phyloP scores from a whole-genome alignment of 2,329 filamentous ascomycete genomes.

The Talaromyces atroroseus region DNA sequence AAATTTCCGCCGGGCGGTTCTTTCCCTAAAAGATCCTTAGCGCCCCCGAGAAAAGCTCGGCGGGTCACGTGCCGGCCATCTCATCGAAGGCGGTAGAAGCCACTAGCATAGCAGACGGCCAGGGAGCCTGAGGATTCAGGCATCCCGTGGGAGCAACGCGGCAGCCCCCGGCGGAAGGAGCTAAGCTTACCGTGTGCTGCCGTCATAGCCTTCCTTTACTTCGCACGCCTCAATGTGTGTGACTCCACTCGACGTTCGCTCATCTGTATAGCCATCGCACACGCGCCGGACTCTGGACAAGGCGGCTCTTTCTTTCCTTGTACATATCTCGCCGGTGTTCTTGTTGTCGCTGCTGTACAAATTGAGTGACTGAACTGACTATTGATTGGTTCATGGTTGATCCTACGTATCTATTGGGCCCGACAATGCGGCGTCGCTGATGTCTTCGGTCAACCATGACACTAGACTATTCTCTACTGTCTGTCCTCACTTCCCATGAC shows the following conservation, averaged over 20 bases:
- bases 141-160: neutral
- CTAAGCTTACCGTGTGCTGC: constrained; percentile 7
- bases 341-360: neutral
- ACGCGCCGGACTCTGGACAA: too few relatives aligned
- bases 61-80: constrained; percentile 2
- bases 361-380: neutral
- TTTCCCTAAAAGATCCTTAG: constrained; percentile 12
- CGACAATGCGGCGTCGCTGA: constrained; percentile 30
- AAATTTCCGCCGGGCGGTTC: constrained; percentile 14
- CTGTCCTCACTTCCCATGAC: constrained; percentile 16
- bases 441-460: constrained; percentile 33
- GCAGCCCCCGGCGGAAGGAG: neutral
- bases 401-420: neutral
- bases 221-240: neutral
- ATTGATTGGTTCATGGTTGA: neutral
- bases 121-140: neutral
- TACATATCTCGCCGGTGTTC: neutral
- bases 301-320: neutral
- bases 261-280: neutral
- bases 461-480: constrained; percentile 37
- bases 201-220: constrained; percentile 5
- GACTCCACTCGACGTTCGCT: neutral
- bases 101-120: neutral
- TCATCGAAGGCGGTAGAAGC: constrained; percentile 34
- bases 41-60: constrained; percentile 8